A percentile compares a stretch with the other conserved stretches of the same genome.
Conservation (phyloP, 768 basidiomycete species). For the Suillus discolor region DNA sequence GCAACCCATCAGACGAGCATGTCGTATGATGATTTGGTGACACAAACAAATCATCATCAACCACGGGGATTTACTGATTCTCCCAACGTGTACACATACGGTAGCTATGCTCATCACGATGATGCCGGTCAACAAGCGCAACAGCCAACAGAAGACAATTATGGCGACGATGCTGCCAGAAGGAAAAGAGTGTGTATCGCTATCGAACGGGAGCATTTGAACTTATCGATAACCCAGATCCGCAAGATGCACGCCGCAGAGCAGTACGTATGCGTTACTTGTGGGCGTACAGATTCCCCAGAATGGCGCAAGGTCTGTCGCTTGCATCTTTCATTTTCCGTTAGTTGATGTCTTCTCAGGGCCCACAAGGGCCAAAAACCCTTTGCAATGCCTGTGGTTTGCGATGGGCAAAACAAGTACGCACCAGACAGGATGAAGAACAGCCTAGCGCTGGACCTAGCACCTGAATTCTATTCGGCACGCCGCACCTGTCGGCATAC, state of each 20-base stretch:
- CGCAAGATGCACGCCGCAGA: slow-evolving; percentile 51
- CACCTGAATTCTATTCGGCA: slow-evolving; percentile 12
- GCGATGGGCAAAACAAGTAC: slow-evolving; percentile 84
- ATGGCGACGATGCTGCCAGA: slow-evolving; percentile 51
- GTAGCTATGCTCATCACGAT: slow-evolving; percentile 13
- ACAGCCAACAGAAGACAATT: slow-evolving; percentile 40
- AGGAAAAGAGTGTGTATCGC: slow-evolving; percentile 60
- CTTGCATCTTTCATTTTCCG: slow-evolving; percentile 14
- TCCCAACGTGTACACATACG: slow-evolving; percentile 18
- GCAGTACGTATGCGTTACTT: slow-evolving; percentile 87
- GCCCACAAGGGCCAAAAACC: slow-evolving; percentile 95
- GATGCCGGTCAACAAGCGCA: slow-evolving; percentile 6
- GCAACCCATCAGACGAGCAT: slow-evolving; percentile 15
- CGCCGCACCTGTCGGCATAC: not conserved
- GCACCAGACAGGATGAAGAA: slow-evolving; percentile 42
- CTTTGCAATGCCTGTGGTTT: slow-evolving; percentile 96
- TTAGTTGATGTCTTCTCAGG: slow-evolving; percentile 45
- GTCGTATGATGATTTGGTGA: slow-evolving; percentile 21
- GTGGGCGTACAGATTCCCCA: slow-evolving; percentile 93
- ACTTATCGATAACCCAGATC: slow-evolving; percentile 17
- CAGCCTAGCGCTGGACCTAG: slow-evolving; percentile 25
- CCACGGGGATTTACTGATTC: slow-evolving; percentile 23
- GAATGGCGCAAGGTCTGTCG: slow-evolving; percentile 90
- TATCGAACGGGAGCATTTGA: slow-evolving; percentile 5
- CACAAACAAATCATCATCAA: slow-evolving; percentile 14